A percentile compares a stretch with the other conserved stretches of the same genome.
Conservation (phyloP, 805 yeast genomes). For the Ogataea populi-albae region DNA sequence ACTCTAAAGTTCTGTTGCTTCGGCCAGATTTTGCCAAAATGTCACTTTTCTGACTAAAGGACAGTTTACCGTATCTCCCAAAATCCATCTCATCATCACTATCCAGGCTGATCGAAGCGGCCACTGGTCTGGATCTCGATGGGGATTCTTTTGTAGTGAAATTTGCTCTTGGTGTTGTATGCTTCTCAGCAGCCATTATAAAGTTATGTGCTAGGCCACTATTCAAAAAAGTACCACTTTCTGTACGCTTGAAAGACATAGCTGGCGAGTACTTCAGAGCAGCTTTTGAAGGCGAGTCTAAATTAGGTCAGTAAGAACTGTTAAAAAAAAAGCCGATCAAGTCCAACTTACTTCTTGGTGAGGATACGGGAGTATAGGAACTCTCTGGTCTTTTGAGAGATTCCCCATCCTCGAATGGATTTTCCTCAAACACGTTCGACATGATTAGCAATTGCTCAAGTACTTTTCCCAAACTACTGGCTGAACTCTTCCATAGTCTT, state of each 20-base stretch:
- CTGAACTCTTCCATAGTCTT: too few species aligned
- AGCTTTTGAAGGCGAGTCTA: constrained; percentile 35
- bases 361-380: constrained; percentile 29
- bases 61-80: constrained; percentile 30
- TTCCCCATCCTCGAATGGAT: constrained; percentile 26
- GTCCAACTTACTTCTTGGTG: constrained; percentile 28
- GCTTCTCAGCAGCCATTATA: constrained; percentile 32
- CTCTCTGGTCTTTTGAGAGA: constrained; percentile 33
- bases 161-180: constrained; percentile 58
- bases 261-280: constrained; percentile 44
- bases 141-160: constrained; percentile 74
- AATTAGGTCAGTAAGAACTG: constrained; percentile 3
- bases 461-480: too few species aligned
- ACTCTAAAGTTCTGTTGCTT: constrained; percentile 46
- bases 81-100: constrained; percentile 36
- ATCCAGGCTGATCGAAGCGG: constrained; percentile 47
- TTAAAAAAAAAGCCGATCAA: not conserved
- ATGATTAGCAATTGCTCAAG: constrained; percentile 1
- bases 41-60: constrained; percentile 18
- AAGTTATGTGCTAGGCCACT: constrained; percentile 40
- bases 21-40: constrained; percentile 37
- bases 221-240: constrained; percentile 27
- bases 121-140: constrained; percentile 49
- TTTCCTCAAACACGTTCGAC: constrained; percentile 5
- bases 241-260: constrained; percentile 32